These are phyloP conservation scores for Corylus avellana DNA, from an alignment of 306 rosid genomes.

Conservation along the genomic window DNA sequence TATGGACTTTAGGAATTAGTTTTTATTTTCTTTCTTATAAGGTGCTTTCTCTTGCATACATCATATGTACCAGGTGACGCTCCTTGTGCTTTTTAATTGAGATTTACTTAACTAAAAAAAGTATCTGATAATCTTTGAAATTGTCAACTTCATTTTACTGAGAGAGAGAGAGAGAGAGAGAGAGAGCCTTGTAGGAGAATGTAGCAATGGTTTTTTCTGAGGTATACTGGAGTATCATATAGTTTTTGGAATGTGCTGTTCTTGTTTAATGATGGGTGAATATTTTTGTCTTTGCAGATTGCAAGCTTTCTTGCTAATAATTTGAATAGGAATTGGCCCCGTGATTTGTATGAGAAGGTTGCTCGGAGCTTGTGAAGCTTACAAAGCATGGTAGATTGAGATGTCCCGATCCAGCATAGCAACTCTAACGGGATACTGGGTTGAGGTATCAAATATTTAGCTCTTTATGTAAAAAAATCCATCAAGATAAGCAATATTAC, in stretches of 20 bases:
- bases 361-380: slow-evolving; percentile 77
- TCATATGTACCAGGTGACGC: neutral
- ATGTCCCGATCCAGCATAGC: neutral
- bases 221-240: neutral
- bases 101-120: neutral
- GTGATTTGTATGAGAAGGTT: slow-evolving; percentile 86
- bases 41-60: neutral
- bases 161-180: neutral
- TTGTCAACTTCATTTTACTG: neutral
- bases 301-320: slow-evolving; percentile 88
- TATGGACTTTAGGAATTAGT: neutral
- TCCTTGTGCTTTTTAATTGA: no score
- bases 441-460: slow-evolving; percentile 3
- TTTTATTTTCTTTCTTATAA: neutral
- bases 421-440: neutral
- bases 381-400: slow-evolving; percentile 1
- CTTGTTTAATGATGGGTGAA: slow-evolving; percentile 16
- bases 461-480: neutral
- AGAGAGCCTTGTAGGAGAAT: neutral
- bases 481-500: neutral
- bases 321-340: slow-evolving; percentile 86
- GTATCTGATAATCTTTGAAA: neutral
- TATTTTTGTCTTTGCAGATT: slow-evolving; percentile 59
- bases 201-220: neutral
- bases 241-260: neutral